Evolutionary conservation across 257 asterid genomes (phyloP), one percentile per base, ranked within the genome.

Genomic region (Sherardia arvensis): DNA sequence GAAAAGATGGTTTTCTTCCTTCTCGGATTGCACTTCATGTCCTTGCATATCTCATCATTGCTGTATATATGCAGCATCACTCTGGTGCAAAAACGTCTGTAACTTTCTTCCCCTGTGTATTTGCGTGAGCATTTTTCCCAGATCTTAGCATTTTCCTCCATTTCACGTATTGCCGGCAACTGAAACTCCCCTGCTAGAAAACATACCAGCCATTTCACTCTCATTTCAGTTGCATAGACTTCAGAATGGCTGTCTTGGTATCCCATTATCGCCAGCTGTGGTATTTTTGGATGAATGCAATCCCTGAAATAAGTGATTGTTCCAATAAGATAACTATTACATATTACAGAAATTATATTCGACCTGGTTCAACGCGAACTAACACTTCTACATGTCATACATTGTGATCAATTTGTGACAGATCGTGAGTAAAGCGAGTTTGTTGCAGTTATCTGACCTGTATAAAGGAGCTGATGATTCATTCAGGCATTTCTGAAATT

Each of bases 281-380:
- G 90, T 17, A 83, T 81, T 36, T 76, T 65, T 0, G 90, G 90
- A 70, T 79, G 85, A 32, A 85, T 79, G 80, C 94, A 85, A 40
- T 81, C 89, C 76, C 86, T 78, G 72, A 49, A 61, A 1, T 5
- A 0, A 49, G 10, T 49, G 26, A n/a, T n/a, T n/a, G n/a, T n/a
- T 34, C 14, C 1, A 34, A 34, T 34, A 8, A 32, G 34, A 34
- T 34, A 34, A 34, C 43, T n/a, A n/a, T n/a, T n/a, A n/a, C n/a
- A n/a, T n/a, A n/a, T n/a, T n/a, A n/a, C n/a, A n/a, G n/a, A n/a
- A n/a, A n/a, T n/a, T n/a, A n/a, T n/a, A n/a, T n/a, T n/a, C n/a
- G n/a, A n/a, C n/a, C n/a, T n/a, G n/a, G n/a, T n/a, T n/a, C n/a
- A n/a, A n/a, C n/a, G n/a, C n/a, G n/a, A n/a, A n/a, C n/a, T n/a